A percentile compares a stretch with the other conserved stretches of the same genome.
These are phyloP conservation scores for Mortierella sp. DNA, from an alignment of 371 early-diverging fungal genomes.

Conservation along the genomic window DNA sequence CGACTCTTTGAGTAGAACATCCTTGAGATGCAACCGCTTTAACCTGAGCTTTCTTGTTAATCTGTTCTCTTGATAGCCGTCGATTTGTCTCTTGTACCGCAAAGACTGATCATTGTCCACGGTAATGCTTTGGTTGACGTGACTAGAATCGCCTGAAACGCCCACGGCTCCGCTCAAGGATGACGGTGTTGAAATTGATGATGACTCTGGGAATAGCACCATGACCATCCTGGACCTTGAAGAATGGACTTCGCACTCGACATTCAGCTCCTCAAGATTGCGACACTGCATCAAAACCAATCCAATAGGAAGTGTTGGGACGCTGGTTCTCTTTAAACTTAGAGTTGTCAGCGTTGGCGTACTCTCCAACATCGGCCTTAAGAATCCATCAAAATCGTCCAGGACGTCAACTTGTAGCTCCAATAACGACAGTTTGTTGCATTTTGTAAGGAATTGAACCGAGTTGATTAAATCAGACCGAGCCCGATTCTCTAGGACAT, in stretches of 20 bases:
- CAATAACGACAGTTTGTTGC: slow-evolving; percentile 12
- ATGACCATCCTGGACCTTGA: slow-evolving; percentile 13
- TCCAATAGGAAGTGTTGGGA: slow-evolving; percentile 11
- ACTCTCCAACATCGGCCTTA: slow-evolving; percentile 12
- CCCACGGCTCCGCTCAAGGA: background rate
- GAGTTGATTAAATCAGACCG: slow-evolving; percentile 12
- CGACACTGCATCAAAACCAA: slow-evolving; percentile 19
- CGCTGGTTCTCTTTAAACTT: slow-evolving; percentile 6
- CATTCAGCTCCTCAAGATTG: slow-evolving; percentile 8
- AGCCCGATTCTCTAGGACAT: slow-evolving; percentile 9
- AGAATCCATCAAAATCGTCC: slow-evolving; percentile 24
- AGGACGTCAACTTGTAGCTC: slow-evolving; percentile 14
- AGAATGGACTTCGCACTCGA: slow-evolving; percentile 15
- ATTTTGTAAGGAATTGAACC: background rate
- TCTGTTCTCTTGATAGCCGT: background rate
- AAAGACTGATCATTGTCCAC: background rate
- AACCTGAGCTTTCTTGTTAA: slow-evolving; percentile 17
- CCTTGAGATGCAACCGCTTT: slow-evolving; percentile 17
- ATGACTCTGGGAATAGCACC: background rate
- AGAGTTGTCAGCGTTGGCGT: slow-evolving; percentile 11
- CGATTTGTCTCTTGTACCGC: too few species aligned
- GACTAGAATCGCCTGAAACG: background rate
- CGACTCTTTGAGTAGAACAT: slow-evolving; percentile 14
- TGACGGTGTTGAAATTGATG: background rate
- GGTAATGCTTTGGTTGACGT: background rate